Evolutionary conservation across 352 stramenopile species (phyloP).

Genomic region (Thalassiosira mediterranea): DNA sequence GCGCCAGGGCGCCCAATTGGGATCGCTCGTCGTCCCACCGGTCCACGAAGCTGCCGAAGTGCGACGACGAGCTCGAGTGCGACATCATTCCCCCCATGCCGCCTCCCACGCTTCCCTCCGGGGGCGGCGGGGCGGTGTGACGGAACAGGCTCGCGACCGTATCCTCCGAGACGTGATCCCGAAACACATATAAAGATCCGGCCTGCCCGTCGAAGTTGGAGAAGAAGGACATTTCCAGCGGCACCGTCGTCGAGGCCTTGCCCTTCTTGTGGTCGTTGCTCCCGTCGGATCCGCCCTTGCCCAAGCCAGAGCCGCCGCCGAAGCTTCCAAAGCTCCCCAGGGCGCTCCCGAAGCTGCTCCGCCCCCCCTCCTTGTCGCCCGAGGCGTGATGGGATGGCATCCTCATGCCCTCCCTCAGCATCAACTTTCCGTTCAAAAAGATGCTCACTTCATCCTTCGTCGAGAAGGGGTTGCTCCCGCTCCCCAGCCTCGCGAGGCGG

Average conservation of each 20-base stretch:
- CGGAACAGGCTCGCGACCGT: slow-evolving; percentile 68
- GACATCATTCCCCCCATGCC: background rate
- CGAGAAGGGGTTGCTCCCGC: slow-evolving; percentile 57
- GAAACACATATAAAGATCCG: slow-evolving; percentile 76
- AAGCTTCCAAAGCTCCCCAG: background rate
- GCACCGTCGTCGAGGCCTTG: slow-evolving; percentile 15
- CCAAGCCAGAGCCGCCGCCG: slow-evolving; percentile 7
- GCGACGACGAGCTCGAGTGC: slow-evolving; percentile 1
- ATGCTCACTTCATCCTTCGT: slow-evolving; percentile 74
- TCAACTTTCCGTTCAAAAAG: slow-evolving; percentile 81
- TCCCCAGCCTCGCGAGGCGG: slow-evolving; percentile 49
- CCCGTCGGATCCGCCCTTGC: slow-evolving; percentile 1
- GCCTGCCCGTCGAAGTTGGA: slow-evolving; percentile 76
- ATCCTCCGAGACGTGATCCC: slow-evolving; percentile 73
- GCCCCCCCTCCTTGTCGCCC: background rate
- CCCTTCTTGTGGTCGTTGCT: slow-evolving; percentile 3
- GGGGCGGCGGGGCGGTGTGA: slow-evolving; percentile 33
- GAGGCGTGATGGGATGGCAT: slow-evolving; percentile 45
- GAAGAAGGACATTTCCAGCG: slow-evolving; percentile 59
- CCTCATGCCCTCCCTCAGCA: slow-evolving; percentile 70
- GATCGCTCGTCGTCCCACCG: slow-evolving; percentile 40
- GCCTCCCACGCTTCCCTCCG: slow-evolving; percentile 4
- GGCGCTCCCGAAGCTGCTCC: background rate
- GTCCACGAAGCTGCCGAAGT: slow-evolving; percentile 48
- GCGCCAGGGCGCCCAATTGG: slow-evolving; percentile 43